Evolutionary conservation across 148 eudicot species (phyloP), one percentile per base, ranked within the genome.

Genomic region (Cornus kousa): DNA sequence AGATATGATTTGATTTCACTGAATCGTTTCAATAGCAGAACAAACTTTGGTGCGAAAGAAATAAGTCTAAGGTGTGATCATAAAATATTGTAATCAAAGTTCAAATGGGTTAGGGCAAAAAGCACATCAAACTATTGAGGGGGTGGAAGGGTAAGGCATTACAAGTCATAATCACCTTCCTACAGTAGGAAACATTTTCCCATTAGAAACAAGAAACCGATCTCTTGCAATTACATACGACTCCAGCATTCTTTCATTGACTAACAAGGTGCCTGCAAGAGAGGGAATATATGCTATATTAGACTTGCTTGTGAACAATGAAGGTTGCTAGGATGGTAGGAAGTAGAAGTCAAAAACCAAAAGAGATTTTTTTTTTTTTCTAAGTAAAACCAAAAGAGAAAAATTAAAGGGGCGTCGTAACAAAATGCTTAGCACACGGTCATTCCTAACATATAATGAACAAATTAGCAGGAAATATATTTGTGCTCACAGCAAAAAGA

Each of bases 211-310:
- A 85, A 96, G 99, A 80, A 93, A 96, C 66, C 99, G 91, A 76
- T 96, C 98, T 72, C 99, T 90, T 23, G 99, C 99, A 82, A 96
- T 96, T 67, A 96, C 91, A 79, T 96, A 96, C 24, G 99, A 89
- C 82, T 96, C 99, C 67, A 96, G 82, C 99, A 96, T 96, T 85
- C 99, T 91, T 79, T 96, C 99, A 87, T 96, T 96, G 71, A 96
- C 91, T 79, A 96, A 81, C 85, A 96, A 85, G 11, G 98, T 96
- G 59, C 98, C 99, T 96, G 87, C 78, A 86, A 74, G n/a, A 73
- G 10, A 37, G 59, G 13, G 64, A 64, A 60, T 24, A 48, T 32
- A 50, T 59, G 35, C 7, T 20, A 20, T 35, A 57, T 40, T 10
- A 55, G 59, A 70, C 28, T 67, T 66, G 22, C 31, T 14, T 37